These are phyloP conservation scores for Neoarthrinium moseri DNA, from an alignment of 2,329 filamentous ascomycete genomes.

Conservation along the genomic window DNA sequence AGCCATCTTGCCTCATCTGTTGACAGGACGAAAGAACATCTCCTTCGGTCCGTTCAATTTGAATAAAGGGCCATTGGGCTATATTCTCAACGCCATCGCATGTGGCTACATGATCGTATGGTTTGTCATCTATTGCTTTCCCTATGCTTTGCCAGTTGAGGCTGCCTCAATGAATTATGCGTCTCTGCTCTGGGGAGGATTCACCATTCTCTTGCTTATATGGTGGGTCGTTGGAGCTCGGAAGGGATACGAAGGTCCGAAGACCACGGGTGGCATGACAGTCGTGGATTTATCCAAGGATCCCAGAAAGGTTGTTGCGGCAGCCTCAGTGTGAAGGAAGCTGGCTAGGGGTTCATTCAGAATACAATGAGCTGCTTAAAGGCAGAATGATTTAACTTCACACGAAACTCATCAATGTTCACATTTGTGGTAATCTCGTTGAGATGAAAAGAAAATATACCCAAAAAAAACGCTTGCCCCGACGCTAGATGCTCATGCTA, in stretches of 20 bases:
- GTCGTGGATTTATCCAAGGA: background rate
- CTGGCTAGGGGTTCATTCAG: too few relatives aligned
- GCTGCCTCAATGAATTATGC: conserved; percentile 53
- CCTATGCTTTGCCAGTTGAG: conserved; percentile 42
- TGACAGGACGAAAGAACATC: conserved; percentile 43
- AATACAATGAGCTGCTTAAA: too few relatives aligned
- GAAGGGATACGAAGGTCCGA: conserved; percentile 7
- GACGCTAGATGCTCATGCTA: too few relatives aligned
- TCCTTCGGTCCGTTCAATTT: conserved; percentile 59
- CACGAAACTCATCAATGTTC: too few relatives aligned
- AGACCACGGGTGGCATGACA: conserved; percentile 1
- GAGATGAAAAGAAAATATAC: too few relatives aligned
- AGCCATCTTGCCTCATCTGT: conserved; percentile 58
- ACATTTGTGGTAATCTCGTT: too few relatives aligned
- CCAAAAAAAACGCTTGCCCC: too few relatives aligned
- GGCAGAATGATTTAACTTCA: too few relatives aligned
- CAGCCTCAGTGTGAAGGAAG: too few relatives aligned
- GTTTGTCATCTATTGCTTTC: conserved; percentile 64
- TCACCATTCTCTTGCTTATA: conserved; percentile 34
- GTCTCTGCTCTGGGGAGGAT: conserved; percentile 40
- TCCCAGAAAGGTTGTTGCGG: background rate
- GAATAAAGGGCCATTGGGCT: conserved; percentile 40
- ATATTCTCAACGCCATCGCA: conserved; percentile 48
- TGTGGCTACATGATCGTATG: conserved; percentile 60
- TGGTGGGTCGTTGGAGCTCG: conserved; percentile 36